Conservation (phyloP, 148 eudicot species). For the Rhododendron williamsianum region DNA sequence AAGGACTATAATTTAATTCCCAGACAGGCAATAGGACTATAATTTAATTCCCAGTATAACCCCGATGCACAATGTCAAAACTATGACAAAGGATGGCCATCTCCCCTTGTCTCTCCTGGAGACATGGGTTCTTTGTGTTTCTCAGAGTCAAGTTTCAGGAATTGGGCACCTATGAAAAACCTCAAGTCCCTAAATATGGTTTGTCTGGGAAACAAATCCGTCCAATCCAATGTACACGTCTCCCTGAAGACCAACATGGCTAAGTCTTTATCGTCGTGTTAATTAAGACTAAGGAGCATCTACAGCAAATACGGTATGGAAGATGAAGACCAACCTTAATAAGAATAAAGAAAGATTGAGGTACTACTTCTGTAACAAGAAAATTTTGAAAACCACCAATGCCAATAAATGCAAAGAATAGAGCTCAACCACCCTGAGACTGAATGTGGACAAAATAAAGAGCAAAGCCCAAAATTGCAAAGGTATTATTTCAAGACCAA, state of each 20-base stretch:
- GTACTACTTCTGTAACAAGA: neutral
- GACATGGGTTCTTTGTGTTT: neutral
- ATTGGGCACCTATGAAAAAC: neutral
- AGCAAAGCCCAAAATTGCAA: neutral
- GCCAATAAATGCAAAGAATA: neutral
- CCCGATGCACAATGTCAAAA: neutral
- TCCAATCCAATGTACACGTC: neutral
- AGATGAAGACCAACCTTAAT: neutral
- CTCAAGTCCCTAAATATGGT: neutral
- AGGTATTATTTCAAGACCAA: neutral
- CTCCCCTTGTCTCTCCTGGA: neutral
- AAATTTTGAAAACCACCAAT: neutral
- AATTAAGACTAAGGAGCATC: neutral
- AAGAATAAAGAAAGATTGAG: neutral
- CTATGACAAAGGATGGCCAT: neutral
- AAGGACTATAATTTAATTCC: neutral
- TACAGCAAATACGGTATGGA: neutral
- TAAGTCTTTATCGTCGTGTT: neutral
- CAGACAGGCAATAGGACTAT: neutral
- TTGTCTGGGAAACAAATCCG: neutral
- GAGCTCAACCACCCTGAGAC: neutral
- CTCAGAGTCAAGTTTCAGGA: neutral
- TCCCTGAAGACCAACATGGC: neutral
- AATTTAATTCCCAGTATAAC: neutral
- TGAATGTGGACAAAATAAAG: neutral